phyloP scores from a whole-genome alignment of 202 grass and related monocot genomes.

The Panicum virgatum region DNA sequence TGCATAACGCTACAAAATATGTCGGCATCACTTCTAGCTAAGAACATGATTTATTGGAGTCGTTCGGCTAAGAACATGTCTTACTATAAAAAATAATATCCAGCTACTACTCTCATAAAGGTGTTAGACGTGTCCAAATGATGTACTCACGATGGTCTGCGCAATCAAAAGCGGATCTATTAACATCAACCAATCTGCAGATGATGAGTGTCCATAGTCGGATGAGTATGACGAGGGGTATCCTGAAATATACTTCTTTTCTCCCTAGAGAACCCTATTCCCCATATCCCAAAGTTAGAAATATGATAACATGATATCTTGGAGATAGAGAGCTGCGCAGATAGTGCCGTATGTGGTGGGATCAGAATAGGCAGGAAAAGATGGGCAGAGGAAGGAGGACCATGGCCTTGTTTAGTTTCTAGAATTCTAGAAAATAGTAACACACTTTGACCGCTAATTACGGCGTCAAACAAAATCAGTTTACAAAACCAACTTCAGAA shows the following conservation, averaged over 20 bases:
- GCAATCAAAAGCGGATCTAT: not conserved
- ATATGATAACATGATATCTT: not conserved
- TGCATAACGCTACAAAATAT: not conserved
- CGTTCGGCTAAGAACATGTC: not conserved
- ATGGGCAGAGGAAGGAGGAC: not conserved
- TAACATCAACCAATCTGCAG: not conserved
- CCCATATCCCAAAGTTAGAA: conserved; percentile 7
- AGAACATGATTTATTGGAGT: not conserved
- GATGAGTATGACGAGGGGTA: not conserved
- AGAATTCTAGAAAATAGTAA: no score
- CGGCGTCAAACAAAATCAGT: no score
- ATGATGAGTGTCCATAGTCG: not conserved
- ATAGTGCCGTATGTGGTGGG: conserved; percentile 11
- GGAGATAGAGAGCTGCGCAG: not conserved
- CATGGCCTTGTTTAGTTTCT: no score
- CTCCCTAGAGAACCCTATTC: conserved; percentile 19
- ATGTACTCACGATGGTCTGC: not conserved
- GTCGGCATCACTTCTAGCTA: not conserved
- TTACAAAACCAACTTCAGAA: no score
- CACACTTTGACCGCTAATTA: no score
- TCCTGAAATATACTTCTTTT: not conserved
- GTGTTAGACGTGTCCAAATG: not conserved
- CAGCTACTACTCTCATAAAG: not conserved
- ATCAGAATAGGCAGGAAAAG: conserved; percentile 17
- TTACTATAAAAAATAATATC: conserved; percentile 14